Evolutionary conservation across 192 early-diverging fungal species (phyloP).

Genomic region (Entomortierella chlamydospora): DNA sequence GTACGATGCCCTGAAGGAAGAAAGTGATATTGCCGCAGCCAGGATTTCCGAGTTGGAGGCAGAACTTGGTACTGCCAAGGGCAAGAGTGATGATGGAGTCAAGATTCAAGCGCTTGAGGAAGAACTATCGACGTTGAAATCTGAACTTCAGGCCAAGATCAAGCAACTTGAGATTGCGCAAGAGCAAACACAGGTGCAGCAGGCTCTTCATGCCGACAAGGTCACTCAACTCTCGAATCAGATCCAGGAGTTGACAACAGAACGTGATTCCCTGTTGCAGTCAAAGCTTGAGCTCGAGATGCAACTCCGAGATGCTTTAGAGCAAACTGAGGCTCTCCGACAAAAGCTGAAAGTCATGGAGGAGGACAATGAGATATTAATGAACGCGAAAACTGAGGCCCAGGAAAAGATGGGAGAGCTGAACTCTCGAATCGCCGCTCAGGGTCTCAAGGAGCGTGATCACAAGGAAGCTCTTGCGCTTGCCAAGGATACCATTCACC

Average conservation of each 20-base stretch:
- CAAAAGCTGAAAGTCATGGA: constrained; percentile 13
- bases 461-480: constrained; percentile 24
- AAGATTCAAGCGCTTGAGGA: constrained; percentile 12
- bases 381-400: constrained; percentile 15
- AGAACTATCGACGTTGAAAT: not conserved
- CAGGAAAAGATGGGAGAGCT: constrained; percentile 26
- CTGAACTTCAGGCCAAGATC: constrained; percentile 19
- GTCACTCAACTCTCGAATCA: constrained; percentile 8
- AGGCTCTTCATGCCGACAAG: constrained; percentile 18
- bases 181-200: constrained; percentile 16
- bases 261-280: constrained; percentile 18
- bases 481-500: constrained; percentile 39
- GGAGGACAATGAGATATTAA: constrained; percentile 14
- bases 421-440: not conserved
- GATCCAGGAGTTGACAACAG: constrained; percentile 16
- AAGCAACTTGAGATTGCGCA: constrained; percentile 26
- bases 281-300: constrained; percentile 17
- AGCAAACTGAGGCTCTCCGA: not conserved
- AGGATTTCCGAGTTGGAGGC: constrained; percentile 1
- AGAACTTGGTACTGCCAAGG: constrained; percentile 1
- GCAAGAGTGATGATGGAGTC: not conserved
- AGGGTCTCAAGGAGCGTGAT: constrained; percentile 15
- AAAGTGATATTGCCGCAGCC: not conserved
- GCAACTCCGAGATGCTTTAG: not conserved
- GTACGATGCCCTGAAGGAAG: not conserved